Evolutionary conservation across 2,329 filamentous ascomycete species (phyloP), one percentile per base, ranked within the genome.

Genomic region (Ceratocystis ficicola): DNA sequence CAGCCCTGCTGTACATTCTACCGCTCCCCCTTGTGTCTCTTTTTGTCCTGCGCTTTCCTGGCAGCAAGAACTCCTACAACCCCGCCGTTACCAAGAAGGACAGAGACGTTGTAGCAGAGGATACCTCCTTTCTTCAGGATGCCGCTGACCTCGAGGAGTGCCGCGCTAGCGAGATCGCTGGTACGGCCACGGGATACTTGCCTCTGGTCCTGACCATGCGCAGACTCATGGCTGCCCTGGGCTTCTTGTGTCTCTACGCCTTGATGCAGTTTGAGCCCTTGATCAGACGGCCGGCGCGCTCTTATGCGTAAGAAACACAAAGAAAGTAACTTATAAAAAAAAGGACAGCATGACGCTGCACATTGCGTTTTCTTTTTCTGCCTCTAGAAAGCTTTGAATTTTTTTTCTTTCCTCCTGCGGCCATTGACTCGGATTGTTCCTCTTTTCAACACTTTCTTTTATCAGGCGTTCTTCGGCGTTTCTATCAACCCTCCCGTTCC

Each of bases 251-350:
- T 48, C 36, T 68, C 3, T 68, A 68, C 52, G 66, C 66, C 12
- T n/a, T 68, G 17, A 68, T 68, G 66, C 66, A 68, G 61, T 62
- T 68, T 60, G 66, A 68, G 63, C 66, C 66, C 44, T 61, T 68
- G n/a, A 48, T 68, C 48, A 68, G 63, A 68, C 63, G 66, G 60
- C 59, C 66, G 12, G 66, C 57, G 15, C 66, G 66, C 22, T 63
- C 66, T 7, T 68, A 68, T 60, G 66, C 63, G 30, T 68, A 68
- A 68, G 46, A 44, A 17, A 7, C 12, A 41, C 46, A 15, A 30
- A 25, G 20, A 65, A 60, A 20, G 46, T 20, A 57, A 65, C 10
- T 44, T 12, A 5, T 3, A 59, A 41, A 30, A 44, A 57, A 44
- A 44, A 28, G n/a, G 48, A 20, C 22, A 30, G 52, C 32, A 22